These are phyloP conservation scores for Avena eriantha DNA, from an alignment of 176 grass and related monocot species.

Conservation along the genomic window DNA sequence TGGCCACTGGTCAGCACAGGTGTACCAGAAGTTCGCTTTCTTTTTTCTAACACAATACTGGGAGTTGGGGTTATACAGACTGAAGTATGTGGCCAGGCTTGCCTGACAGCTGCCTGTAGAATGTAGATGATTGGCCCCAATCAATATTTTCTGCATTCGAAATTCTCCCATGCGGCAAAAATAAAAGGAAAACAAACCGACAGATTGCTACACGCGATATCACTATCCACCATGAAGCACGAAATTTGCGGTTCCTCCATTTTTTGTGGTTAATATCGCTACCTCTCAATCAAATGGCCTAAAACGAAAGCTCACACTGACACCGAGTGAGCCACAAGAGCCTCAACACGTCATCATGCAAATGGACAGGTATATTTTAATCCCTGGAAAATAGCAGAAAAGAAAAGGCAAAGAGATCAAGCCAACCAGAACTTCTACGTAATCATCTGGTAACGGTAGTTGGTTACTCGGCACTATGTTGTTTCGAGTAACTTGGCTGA, in stretches of 20 bases:
- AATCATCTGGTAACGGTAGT: conserved; percentile 5
- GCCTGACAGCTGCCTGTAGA: not conserved
- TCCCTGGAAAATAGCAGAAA: not conserved
- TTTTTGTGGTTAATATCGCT: not conserved
- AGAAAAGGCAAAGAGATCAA: not conserved
- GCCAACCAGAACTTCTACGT: not conserved
- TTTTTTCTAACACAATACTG: not conserved
- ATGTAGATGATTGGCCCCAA: not conserved
- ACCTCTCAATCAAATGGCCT: not conserved
- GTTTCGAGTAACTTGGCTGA: not conserved
- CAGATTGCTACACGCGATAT: not conserved
- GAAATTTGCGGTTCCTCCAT: not conserved
- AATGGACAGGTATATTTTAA: not conserved
- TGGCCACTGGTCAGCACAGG: not conserved
- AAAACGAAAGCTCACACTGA: not conserved
- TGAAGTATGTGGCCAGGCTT: not conserved
- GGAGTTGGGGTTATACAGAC: not conserved
- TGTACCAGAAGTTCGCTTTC: not conserved
- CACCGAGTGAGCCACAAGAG: not conserved
- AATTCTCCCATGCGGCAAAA: not conserved
- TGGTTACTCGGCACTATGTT: not conserved
- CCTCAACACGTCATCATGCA: not conserved
- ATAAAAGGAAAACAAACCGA: not conserved
- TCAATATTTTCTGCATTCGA: not conserved
- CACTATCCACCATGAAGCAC: not conserved